These are phyloP conservation scores for Oxyria digyna DNA, from an alignment of 148 eudicot species.

Conservation along the genomic window DNA sequence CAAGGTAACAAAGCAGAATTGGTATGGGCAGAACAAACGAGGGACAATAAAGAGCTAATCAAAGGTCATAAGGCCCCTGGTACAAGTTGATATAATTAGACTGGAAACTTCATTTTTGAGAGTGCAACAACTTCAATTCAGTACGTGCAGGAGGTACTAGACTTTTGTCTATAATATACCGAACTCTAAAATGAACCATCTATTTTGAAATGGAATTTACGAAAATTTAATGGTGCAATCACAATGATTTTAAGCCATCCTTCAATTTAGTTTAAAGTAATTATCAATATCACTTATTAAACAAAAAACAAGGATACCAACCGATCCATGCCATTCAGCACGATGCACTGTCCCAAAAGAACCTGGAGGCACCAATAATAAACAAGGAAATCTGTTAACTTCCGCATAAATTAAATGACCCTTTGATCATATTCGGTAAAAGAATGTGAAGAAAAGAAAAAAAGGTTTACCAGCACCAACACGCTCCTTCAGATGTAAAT, in stretches of 20 bases:
- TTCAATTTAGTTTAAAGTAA: neutral
- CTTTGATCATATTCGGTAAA: neutral
- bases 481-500: constrained; percentile 79
- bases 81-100: neutral
- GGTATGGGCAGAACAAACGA: neutral
- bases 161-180: no score
- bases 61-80: neutral
- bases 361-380: constrained; percentile 34
- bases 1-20: neutral
- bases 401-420: neutral
- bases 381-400: neutral
- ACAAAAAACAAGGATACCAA: constrained; percentile 21
- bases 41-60: neutral
- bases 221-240: neutral
- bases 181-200: no score
- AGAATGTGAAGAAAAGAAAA: neutral
- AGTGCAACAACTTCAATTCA: neutral
- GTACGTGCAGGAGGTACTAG: no score
- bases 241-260: neutral
- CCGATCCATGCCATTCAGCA: constrained; percentile 99
- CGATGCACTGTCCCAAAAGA: constrained; percentile 99
- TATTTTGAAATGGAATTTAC: neutral
- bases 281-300: neutral
- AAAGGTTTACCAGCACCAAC: constrained; percentile 69
- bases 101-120: neutral